phyloP scores from a whole-genome alignment of 805 yeast genomes.

The Danielozyma ontarioensis region DNA sequence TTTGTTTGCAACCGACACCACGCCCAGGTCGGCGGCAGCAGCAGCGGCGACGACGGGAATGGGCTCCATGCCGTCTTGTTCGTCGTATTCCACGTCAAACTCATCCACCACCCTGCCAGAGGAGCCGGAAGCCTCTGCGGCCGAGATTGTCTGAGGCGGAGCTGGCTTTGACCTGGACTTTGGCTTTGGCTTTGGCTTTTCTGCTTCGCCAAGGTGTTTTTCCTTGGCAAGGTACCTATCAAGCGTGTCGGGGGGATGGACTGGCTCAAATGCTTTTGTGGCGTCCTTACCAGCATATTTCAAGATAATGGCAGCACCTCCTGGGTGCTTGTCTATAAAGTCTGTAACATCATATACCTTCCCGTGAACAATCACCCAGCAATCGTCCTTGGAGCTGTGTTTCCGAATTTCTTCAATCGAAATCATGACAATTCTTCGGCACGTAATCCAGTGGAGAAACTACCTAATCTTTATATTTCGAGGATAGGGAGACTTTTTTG shows the following conservation, averaged over 20 bases:
- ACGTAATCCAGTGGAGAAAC: too few relatives aligned
- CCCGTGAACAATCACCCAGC: constrained; percentile 17
- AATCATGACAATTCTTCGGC: background rate
- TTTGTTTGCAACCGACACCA: background rate
- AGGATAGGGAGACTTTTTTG: too few relatives aligned
- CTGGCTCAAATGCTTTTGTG: constrained; percentile 15
- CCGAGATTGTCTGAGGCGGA: background rate
- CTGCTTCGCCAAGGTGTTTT: constrained; percentile 33
- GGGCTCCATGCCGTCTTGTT: constrained; percentile 29
- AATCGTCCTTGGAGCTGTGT: constrained; percentile 10
- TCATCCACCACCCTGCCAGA: constrained; percentile 22
- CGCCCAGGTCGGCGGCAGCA: background rate
- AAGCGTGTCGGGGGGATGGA: constrained; percentile 35
- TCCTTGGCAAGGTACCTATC: constrained; percentile 54
- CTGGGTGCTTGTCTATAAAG: constrained; percentile 71
- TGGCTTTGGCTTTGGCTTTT: constrained; percentile 2
- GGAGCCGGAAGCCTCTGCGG: background rate
- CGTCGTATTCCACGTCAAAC: constrained; percentile 39
- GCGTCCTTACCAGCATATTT: constrained; percentile 50
- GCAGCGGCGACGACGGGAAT: constrained; percentile 6
- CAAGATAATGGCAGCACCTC: constrained; percentile 51
- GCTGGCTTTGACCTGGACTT: background rate
- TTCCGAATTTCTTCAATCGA: constrained; percentile 6
- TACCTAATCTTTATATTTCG: too few relatives aligned
- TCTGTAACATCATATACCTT: constrained; percentile 72